phyloP scores from a whole-genome alignment of 2,329 filamentous ascomycete genomes.

The Aspergillus sergii region DNA sequence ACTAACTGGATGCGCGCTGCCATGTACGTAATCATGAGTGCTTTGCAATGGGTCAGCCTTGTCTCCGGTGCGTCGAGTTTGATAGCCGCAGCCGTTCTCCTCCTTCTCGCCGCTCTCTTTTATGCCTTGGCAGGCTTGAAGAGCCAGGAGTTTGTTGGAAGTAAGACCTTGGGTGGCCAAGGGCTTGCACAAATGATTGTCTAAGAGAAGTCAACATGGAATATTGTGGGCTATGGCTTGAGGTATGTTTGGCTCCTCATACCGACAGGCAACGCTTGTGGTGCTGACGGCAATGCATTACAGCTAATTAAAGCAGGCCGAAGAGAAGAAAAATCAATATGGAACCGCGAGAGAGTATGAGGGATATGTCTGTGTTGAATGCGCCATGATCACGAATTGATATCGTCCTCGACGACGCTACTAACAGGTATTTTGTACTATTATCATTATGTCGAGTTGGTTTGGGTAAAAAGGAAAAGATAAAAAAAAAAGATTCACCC shows the following conservation, averaged over 20 bases:
- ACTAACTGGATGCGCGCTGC: constrained; percentile 96
- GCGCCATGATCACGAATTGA: constrained; percentile 27
- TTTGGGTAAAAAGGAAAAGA: constrained; percentile 2
- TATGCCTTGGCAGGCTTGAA: constrained; percentile 60
- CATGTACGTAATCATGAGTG: constrained; percentile 79
- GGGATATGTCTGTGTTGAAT: constrained; percentile 17
- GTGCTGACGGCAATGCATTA: neutral
- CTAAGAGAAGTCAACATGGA: constrained; percentile 40
- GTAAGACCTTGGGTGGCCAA: constrained; percentile 93
- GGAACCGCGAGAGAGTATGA: constrained; percentile 7
- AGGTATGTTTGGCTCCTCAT: neutral
- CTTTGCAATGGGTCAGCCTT: constrained; percentile 82
- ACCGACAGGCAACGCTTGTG: neutral
- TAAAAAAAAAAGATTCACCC: neutral
- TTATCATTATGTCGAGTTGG: constrained; percentile 21
- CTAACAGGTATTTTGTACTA: constrained; percentile 24
- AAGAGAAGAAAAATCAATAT: constrained; percentile 7
- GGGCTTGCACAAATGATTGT: constrained; percentile 99
- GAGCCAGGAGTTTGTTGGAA: constrained; percentile 56
- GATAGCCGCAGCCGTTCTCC: constrained; percentile 82
- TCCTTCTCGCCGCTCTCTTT: constrained; percentile 75
- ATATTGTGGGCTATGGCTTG: neutral
- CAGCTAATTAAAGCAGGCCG: neutral
- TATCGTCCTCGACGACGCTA: constrained; percentile 19
- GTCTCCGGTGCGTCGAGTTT: constrained; percentile 67